phyloP scores from a whole-genome alignment of 805 yeast genomes.

The Starmerella floris region DNA sequence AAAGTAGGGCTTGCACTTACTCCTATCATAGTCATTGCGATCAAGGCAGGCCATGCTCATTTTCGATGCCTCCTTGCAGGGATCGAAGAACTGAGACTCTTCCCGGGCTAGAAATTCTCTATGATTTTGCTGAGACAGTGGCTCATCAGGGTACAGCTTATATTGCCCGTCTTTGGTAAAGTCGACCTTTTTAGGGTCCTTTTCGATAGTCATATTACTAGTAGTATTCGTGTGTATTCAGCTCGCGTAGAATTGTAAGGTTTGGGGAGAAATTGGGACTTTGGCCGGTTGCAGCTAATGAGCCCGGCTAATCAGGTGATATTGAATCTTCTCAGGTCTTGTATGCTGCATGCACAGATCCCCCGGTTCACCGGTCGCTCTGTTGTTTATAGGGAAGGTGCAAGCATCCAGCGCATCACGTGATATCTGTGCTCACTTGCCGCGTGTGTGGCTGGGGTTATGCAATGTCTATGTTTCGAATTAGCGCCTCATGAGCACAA shows the following conservation, averaged over 20 bases:
- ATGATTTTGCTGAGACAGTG: constrained; percentile 57
- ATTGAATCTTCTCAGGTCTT: neutral
- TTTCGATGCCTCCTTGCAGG: constrained; percentile 77
- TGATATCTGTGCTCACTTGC: neutral
- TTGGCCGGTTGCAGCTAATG: no score
- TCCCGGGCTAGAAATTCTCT: constrained; percentile 58
- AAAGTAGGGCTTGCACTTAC: constrained; percentile 64
- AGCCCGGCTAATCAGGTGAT: no score
- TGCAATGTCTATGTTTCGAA: no score
- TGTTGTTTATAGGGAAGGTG: neutral
- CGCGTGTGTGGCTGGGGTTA: neutral
- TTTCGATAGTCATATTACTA: constrained; percentile 19
- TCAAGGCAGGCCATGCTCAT: constrained; percentile 81
- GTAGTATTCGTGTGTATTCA: no score
- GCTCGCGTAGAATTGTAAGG: no score
- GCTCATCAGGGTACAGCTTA: constrained; percentile 78
- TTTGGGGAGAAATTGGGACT: no score
- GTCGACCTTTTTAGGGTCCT: constrained; percentile 35
- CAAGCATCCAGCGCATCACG: neutral
- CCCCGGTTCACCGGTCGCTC: no score
- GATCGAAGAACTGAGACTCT: constrained; percentile 78
- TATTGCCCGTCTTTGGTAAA: constrained; percentile 47
- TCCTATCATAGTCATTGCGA: constrained; percentile 57
- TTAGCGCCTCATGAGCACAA: no score
- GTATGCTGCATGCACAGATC: no score